Base-by-base conservation (phyloP, 306 rosid species). In the Quercus mongolica region DNA sequence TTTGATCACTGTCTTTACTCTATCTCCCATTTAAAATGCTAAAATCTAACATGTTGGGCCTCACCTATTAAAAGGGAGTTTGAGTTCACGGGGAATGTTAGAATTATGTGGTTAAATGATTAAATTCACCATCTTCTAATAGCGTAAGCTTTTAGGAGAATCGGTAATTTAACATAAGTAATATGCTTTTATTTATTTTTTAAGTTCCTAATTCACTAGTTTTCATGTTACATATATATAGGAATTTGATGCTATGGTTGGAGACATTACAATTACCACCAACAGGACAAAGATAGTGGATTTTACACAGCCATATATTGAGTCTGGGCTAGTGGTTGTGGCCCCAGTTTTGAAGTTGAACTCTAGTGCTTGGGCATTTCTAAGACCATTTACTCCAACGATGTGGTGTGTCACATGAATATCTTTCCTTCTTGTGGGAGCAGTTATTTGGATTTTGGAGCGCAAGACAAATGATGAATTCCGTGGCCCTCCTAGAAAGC, bases 401-500 rank as follows among this genome's bases (percentile, higher is more conserved):
- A 90, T 95, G 99, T 95, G 99, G 99, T 41, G 79, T 38, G 86
- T 87, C 79, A 95, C 96, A 4, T 94, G 96, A 56, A 7, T 61
- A 44, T 91, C 85, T 83, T 93, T 95, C 87, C 77, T 95, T 25
- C 38, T 92, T 49, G 80, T 93, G 10, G 99, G 99, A 83, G 89
- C 90, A 35, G 97, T 87, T 79, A 86, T 96, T 81, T 96, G 99
- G 99, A 85, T 93, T 79, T 86, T 96, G 85, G 99, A 96, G 90
- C 96, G 94, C 77, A 88, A 94, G 79, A 83, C 74, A 78, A 96
- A 96, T 62, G 97, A 91, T 74, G 95, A 91, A 0, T 95, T 95
- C n/a, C 90, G 96, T 6, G 98, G 99, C 63, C 98, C 96, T 83
- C 98, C 97, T 14, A 92, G 73, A 79, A 86, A 65, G 85, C 99